A percentile compares a stretch with the other conserved stretches of the same genome.
Evolutionary conservation across 345 rosid species (phyloP).

Genomic region (Eucalyptus grandis): DNA sequence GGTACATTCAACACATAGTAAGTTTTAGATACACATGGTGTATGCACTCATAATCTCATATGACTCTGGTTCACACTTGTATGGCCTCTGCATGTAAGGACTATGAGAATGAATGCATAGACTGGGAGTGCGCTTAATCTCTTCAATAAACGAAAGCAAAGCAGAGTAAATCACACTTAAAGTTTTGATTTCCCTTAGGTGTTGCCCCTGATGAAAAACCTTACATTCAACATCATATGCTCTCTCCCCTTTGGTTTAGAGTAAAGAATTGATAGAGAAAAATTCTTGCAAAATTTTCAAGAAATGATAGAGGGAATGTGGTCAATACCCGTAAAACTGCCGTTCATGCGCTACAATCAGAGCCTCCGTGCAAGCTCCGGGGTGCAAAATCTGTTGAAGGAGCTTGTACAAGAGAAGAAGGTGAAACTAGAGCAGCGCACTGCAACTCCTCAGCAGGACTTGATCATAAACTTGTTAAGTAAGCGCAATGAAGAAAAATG

Average conservation of each 20-base stretch:
- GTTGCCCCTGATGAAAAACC: conserved; percentile 17
- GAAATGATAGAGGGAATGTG: conserved; percentile 1
- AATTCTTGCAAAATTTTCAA: neutral
- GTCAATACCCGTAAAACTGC: conserved; percentile 10
- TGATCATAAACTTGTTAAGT: conserved; percentile 29
- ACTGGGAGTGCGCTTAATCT: neutral
- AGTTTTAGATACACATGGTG: neutral
- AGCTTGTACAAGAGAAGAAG: conserved; percentile 20
- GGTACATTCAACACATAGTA: too few species aligned
- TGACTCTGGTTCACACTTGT: neutral
- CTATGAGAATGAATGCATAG: neutral
- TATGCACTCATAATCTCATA: too few species aligned
- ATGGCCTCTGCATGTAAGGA: neutral
- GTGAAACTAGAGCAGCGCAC: conserved; percentile 10
- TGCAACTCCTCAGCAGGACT: conserved; percentile 22
- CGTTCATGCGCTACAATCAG: conserved; percentile 17
- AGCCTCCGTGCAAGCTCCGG: conserved; percentile 24
- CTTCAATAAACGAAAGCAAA: neutral
- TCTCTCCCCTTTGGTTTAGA: conserved; percentile 11
- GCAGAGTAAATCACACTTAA: neutral
- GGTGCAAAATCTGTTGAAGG: conserved; percentile 9
- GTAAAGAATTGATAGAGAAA: neutral
- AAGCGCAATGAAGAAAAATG: neutral
- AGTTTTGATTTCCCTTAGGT: neutral
- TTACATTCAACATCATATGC: conserved; percentile 20